A percentile compares a stretch with the other conserved stretches of the same genome.
Evolutionary conservation across 2,329 filamentous ascomycete genomes (phyloP).

Genomic region (Ophiocordyceps camponoti-saundersi): DNA sequence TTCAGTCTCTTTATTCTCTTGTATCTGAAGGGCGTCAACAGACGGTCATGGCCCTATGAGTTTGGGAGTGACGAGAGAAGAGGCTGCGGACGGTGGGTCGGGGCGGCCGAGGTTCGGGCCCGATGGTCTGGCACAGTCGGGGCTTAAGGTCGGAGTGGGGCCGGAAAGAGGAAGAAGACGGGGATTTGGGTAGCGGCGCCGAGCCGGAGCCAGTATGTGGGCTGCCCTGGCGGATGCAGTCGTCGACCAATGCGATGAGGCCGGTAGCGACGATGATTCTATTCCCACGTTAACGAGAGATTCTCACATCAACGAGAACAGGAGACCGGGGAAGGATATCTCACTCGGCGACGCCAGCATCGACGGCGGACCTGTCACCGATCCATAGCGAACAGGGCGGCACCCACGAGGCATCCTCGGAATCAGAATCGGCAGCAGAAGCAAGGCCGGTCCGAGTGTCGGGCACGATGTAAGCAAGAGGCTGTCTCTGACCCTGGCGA

Average conservation of each 20-base stretch:
- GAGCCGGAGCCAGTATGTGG: not conserved
- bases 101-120: not conserved
- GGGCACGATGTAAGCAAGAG: conserved; percentile 73
- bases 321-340: conserved; percentile 10
- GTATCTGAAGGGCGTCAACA: conserved; percentile 10
- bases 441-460: conserved; percentile 40
- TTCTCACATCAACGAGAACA: conserved; percentile 6
- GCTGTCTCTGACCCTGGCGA: conserved; percentile 38
- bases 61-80: conserved; percentile 2
- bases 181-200: conserved; percentile 6
- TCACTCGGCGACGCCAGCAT: conserved; percentile 75
- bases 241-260: conserved; percentile 73
- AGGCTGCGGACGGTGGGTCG: conserved; percentile 1
- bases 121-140: not conserved
- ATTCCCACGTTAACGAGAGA: not conserved
- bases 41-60: conserved; percentile 17
- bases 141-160: not conserved
- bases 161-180: not conserved
- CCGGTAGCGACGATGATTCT: conserved; percentile 86
- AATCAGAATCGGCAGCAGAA: no score
- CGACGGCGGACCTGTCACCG: conserved; percentile 53
- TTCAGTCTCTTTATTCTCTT: not conserved
- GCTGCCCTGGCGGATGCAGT: conserved; percentile 56
- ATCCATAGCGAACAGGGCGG: conserved; percentile 86
- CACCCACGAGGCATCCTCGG: conserved; percentile 68